Conservation (phyloP, 2,329 filamentous ascomycete species). For the Huntiella savannae region DNA sequence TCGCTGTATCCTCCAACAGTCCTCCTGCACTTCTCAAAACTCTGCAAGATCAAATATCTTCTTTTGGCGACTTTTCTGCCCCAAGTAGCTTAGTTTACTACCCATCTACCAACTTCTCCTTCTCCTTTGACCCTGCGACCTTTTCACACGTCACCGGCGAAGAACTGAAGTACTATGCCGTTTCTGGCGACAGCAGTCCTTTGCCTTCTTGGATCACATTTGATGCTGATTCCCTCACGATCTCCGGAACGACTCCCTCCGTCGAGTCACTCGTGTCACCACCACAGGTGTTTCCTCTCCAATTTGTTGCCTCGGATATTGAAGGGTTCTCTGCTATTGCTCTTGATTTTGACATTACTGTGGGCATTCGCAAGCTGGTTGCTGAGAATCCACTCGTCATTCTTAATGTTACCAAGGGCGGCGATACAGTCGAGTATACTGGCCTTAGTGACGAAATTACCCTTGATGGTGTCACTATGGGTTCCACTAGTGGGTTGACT, state of each 20-base stretch:
- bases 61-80: constrained; percentile 38
- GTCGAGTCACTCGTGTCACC: constrained; percentile 42
- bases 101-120: constrained; percentile 32
- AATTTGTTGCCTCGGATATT: constrained; percentile 60
- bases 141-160: constrained; percentile 36
- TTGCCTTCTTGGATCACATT: constrained; percentile 76
- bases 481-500: constrained; percentile 28
- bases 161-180: constrained; percentile 54
- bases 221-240: constrained; percentile 40
- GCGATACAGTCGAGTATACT: constrained; percentile 28
- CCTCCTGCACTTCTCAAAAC: constrained; percentile 36
- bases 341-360: constrained; percentile 48
- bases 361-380: constrained; percentile 50
- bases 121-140: constrained; percentile 35
- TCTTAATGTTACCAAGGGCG: constrained; percentile 36
- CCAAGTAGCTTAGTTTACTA: constrained; percentile 39
- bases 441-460: constrained; percentile 31
- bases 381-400: constrained; percentile 38
- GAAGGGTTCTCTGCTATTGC: constrained; percentile 54
- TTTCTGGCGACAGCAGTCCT: constrained; percentile 58
- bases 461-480: constrained; percentile 36
- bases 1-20: constrained; percentile 45
- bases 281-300: constrained; percentile 53
- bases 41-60: constrained; percentile 36
- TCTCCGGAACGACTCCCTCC: constrained; percentile 52